A percentile compares a stretch with the other conserved stretches of the same genome.
Evolutionary conservation across 2,329 filamentous ascomycete genomes (phyloP).

Genomic region (Colletotrichum abscissum): DNA sequence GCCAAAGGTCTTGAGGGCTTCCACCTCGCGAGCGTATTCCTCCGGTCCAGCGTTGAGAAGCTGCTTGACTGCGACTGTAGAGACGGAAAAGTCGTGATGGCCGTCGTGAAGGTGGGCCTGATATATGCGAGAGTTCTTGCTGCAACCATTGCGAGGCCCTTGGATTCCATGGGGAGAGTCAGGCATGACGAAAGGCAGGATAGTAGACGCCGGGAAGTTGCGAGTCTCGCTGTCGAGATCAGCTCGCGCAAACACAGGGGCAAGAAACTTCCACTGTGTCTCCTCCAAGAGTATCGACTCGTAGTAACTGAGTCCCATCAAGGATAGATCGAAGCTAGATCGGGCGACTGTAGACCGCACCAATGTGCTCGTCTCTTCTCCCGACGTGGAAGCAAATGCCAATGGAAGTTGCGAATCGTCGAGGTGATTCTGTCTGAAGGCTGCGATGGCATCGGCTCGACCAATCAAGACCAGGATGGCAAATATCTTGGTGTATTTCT

Average conservation of each 20-base stretch:
- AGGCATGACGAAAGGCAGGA: neutral
- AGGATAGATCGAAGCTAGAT: neutral
- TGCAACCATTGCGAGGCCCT: neutral
- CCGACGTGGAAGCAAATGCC: neutral
- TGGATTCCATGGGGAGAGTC: too few relatives aligned
- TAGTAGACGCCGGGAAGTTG: neutral
- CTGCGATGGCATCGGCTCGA: neutral
- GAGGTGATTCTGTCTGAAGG: neutral
- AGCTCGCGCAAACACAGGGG: neutral
- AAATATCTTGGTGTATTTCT: neutral
- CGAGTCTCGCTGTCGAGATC: neutral
- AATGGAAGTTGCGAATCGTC: neutral
- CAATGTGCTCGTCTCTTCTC: neutral
- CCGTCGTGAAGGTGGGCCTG: neutral
- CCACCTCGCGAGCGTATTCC: neutral
- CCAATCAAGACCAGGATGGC: neutral
- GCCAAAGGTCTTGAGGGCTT: neutral
- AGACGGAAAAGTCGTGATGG: neutral
- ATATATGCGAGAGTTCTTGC: neutral
- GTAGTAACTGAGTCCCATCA: neutral
- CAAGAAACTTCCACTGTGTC: neutral
- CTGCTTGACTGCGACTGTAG: neutral
- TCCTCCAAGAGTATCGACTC: neutral
- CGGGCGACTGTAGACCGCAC: neutral
- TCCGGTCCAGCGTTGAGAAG: neutral